phyloP scores from a whole-genome alignment of 306 rosid species.

The Lagenaria siceraria region DNA sequence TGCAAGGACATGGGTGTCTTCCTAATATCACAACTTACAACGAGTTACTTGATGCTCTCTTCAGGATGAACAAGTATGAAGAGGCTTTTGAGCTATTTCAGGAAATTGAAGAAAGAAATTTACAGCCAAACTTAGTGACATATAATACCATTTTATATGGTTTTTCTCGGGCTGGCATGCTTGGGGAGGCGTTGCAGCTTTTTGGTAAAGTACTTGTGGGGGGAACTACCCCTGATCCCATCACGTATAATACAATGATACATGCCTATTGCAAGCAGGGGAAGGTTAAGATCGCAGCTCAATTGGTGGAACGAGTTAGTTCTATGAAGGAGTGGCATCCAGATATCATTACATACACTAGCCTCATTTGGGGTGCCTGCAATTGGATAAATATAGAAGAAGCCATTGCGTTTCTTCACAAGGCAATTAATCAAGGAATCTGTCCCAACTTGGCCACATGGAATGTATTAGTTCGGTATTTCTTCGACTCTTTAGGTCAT shows the following conservation, averaged over 20 bases:
- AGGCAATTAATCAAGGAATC: constrained; percentile 47
- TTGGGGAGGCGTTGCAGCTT: constrained; percentile 40
- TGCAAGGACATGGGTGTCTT: constrained; percentile 43
- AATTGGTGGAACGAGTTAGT: constrained; percentile 35
- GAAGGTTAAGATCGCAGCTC: constrained; percentile 37
- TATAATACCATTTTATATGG: constrained; percentile 70
- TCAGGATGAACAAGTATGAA: constrained; percentile 32
- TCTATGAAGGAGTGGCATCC: constrained; percentile 42
- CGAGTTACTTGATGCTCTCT: constrained; percentile 59
- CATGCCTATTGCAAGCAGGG: constrained; percentile 55
- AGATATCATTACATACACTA: constrained; percentile 55
- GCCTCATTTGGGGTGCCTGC: constrained; percentile 63
- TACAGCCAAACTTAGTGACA: constrained; percentile 43
- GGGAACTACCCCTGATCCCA: constrained; percentile 48
- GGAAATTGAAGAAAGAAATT: constrained; percentile 42
- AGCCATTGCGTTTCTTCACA: constrained; percentile 48
- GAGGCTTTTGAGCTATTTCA: constrained; percentile 50
- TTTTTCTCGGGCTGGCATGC: constrained; percentile 44
- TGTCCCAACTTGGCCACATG: constrained; percentile 59
- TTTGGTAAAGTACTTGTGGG: constrained; percentile 50
- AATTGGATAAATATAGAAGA: constrained; percentile 47
- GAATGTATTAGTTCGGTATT: constrained; percentile 56
- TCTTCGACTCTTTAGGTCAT: constrained; percentile 67
- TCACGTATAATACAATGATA: constrained; percentile 42
- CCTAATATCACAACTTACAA: constrained; percentile 74